Evolutionary conservation across 306 rosid species (phyloP), one percentile per base, ranked within the genome.

Genomic region (Bauhinia variegata): DNA sequence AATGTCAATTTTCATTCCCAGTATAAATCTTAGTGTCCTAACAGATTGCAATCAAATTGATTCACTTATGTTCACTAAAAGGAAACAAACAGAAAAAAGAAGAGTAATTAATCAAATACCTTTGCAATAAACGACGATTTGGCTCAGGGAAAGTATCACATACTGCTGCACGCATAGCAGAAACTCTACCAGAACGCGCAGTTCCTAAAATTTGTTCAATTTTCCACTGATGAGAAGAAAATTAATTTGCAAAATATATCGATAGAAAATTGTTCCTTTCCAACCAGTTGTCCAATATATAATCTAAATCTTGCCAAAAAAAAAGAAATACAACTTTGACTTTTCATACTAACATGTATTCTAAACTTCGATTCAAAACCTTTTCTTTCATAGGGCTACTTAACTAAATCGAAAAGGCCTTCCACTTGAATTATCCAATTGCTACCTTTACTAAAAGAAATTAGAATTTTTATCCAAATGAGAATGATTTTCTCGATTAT

Each of bases 111-210:
- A 67, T 55, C 60, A 69, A 72, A 74, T 75, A 95, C 99, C 99
- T 91, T 78, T 95, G 97, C 72, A 95, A 77, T 75, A 95, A 70
- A 60, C 82, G 79, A 28, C 97, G 97, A 75, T 95, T 95, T 68
- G 99, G 99, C 77, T 95, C 99, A 0, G 99, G 99, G 68, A 95
- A 95, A 53, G 96, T 80, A 54, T 95, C 99, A 74, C 73, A 85
- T 75, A 95, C 85, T 70, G 99, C 91, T 16, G 83, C 76, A 7
- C 97, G 97, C 89, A 95, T 84, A 67, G 88, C 81, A 73, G 89
- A 72, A 63, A 95, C 80, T 80, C 99, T 83, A 70, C 33, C 60
- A 72, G 72, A 17, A 28, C 89, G 89, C 9, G 88, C 99, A 68
- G 88, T 80, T 67, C 96, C 99, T 95, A 75, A 73, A 17, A 69